Conservation (phyloP, 495 filamentous ascomycete genomes). For the Xylaria castorea region DNA sequence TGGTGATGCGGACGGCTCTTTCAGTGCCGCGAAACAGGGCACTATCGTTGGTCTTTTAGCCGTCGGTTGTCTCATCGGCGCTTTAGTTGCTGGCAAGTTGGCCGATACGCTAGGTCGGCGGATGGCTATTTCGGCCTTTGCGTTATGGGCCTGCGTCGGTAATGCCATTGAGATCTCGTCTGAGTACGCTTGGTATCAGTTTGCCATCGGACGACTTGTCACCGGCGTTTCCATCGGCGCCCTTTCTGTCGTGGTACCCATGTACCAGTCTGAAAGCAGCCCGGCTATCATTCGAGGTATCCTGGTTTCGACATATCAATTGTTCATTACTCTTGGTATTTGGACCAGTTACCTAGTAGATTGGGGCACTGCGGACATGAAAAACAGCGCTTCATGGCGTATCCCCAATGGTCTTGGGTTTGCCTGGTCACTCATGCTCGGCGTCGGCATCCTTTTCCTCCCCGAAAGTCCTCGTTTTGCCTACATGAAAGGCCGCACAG, state of each 20-base stretch:
- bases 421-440: slow-evolving; percentile 77
- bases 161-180: slow-evolving; percentile 72
- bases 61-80: slow-evolving; percentile 73
- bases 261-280: slow-evolving; percentile 76
- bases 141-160: slow-evolving; percentile 70
- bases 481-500: slow-evolving; percentile 68
- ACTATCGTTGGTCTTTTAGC: slow-evolving; percentile 64
- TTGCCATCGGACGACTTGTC: slow-evolving; percentile 62
- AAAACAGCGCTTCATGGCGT: slow-evolving; percentile 69
- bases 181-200: slow-evolving; percentile 55
- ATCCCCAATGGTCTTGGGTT: slow-evolving; percentile 84
- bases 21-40: slow-evolving; percentile 58
- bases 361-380: slow-evolving; percentile 67
- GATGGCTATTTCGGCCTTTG: slow-evolving; percentile 60
- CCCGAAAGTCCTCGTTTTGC: slow-evolving; percentile 76
- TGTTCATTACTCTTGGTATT: slow-evolving; percentile 88
- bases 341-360: slow-evolving; percentile 84
- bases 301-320: slow-evolving; percentile 77
- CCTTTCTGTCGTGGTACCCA: slow-evolving; percentile 72
- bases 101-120: slow-evolving; percentile 55
- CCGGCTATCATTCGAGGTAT: slow-evolving; percentile 71
- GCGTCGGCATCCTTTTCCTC: slow-evolving; percentile 70
- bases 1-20: slow-evolving; percentile 46
- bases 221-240: slow-evolving; percentile 75
- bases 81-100: slow-evolving; percentile 67